Conservation (phyloP, 2,329 filamentous ascomycete species). For the Scleromitrula shiraiana region DNA sequence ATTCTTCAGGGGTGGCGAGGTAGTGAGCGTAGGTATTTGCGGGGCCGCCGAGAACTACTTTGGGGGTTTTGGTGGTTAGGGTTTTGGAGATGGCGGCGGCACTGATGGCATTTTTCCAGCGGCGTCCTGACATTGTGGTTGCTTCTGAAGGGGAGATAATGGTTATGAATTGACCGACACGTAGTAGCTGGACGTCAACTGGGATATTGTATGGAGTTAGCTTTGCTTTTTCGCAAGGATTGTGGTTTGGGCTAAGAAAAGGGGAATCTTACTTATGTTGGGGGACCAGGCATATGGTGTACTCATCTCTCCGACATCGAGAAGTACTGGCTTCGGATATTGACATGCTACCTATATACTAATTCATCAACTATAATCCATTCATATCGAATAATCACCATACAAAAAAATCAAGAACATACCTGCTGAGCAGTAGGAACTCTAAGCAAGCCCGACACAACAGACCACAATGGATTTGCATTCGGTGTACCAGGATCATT, state of each 20-base stretch:
- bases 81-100: constrained; percentile 35
- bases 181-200: constrained; percentile 77
- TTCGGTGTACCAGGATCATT: constrained; percentile 65
- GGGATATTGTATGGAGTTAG: no score
- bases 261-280: constrained; percentile 48
- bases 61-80: constrained; percentile 39
- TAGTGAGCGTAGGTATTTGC: constrained; percentile 84
- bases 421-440: constrained; percentile 48
- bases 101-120: constrained; percentile 62
- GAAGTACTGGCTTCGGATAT: constrained; percentile 71
- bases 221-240: not conserved
- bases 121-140: constrained; percentile 82
- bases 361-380: no score
- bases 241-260: not conserved
- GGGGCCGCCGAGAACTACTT: constrained; percentile 78
- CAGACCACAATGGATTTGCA: constrained; percentile 59
- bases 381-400: no score
- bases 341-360: constrained; percentile 45
- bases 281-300: constrained; percentile 79
- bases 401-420: no score
- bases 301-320: constrained; percentile 74
- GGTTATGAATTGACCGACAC: constrained; percentile 77
- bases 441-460: constrained; percentile 64
- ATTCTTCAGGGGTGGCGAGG: constrained; percentile 69
- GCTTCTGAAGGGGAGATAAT: constrained; percentile 80